Evolutionary conservation across 2,329 filamentous ascomycete species (phyloP).

Genomic region (Aspergillus sp.): DNA sequence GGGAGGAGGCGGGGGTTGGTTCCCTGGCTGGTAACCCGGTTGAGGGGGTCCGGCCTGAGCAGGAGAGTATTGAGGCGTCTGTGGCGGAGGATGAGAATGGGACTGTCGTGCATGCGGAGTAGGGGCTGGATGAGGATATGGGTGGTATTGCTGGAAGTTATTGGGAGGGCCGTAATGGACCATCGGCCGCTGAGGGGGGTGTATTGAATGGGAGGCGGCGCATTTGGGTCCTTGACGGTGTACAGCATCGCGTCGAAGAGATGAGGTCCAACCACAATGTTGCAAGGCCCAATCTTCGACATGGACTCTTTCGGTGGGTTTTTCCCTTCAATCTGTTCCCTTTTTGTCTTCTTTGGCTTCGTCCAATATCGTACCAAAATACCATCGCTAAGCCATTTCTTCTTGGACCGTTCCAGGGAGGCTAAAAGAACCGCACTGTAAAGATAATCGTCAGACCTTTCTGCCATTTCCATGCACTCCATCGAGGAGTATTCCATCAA

Average conservation of each 20-base stretch:
- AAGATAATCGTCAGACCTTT: neutral
- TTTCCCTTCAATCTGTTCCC: constrained; percentile 41
- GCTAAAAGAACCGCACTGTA: constrained; percentile 52
- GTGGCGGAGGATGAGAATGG: neutral
- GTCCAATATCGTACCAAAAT: constrained; percentile 55
- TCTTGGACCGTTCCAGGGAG: constrained; percentile 56
- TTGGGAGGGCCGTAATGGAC: constrained; percentile 38
- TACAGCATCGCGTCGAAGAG: constrained; percentile 57
- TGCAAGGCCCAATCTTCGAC: constrained; percentile 52
- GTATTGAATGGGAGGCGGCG: constrained; percentile 34
- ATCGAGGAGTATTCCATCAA: neutral
- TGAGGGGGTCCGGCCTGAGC: constrained; percentile 15
- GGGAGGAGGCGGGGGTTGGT: constrained; percentile 16
- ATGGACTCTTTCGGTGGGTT: constrained; percentile 51
- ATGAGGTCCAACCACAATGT: constrained; percentile 60
- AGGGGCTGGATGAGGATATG: constrained; percentile 27
- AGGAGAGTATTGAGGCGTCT: neutral
- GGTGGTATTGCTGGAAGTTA: constrained; percentile 39
- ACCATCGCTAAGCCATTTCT: constrained; percentile 52
- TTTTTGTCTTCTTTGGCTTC: constrained; percentile 54
- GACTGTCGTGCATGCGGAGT: constrained; percentile 20
- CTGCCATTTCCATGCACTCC: neutral
- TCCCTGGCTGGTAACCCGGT: constrained; percentile 18
- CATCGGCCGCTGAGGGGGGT: constrained; percentile 36
- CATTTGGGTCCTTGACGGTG: constrained; percentile 48